A percentile compares a stretch with the other conserved stretches of the same genome.
These are phyloP conservation scores for Colletotrichum simmondsii DNA, from an alignment of 2,329 filamentous ascomycete genomes.

Conservation along the genomic window DNA sequence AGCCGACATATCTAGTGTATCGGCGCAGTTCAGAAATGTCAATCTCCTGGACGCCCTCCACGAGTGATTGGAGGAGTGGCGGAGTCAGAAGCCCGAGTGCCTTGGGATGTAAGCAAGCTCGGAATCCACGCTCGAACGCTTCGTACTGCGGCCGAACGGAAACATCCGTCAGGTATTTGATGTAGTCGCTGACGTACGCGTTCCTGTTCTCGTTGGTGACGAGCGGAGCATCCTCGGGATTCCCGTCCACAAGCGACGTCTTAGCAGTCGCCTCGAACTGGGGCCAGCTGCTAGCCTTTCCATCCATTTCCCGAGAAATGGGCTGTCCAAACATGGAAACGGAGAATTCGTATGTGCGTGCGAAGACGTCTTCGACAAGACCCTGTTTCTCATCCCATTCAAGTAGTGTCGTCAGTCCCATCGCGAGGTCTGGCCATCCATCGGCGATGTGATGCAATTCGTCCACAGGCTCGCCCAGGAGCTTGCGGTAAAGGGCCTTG, in stretches of 20 bases:
- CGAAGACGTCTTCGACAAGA: slow-evolving; percentile 83
- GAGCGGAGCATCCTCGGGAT: slow-evolving; percentile 69
- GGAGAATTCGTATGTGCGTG: slow-evolving; percentile 88
- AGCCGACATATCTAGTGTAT: slow-evolving; percentile 84
- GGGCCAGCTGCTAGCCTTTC: slow-evolving; percentile 59
- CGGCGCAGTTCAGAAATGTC: slow-evolving; percentile 78
- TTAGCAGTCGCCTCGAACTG: slow-evolving; percentile 53
- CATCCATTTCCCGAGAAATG: slow-evolving; percentile 67
- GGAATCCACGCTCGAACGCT: slow-evolving; percentile 86
- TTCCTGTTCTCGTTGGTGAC: slow-evolving; percentile 85
- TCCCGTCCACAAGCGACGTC: slow-evolving; percentile 45
- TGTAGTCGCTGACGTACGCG: slow-evolving; percentile 85
- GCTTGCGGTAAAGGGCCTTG: slow-evolving; percentile 81
- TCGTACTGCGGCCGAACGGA: slow-evolving; percentile 82
- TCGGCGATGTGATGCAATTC: slow-evolving; percentile 83
- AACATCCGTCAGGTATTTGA: slow-evolving; percentile 82
- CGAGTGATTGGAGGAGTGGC: slow-evolving; percentile 76
- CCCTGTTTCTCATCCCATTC: slow-evolving; percentile 82
- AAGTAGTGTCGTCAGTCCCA: slow-evolving; percentile 77
- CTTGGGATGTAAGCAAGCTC: slow-evolving; percentile 75
- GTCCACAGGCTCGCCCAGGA: slow-evolving; percentile 76
- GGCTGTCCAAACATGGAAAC: slow-evolving; percentile 67
- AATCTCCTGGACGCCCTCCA: slow-evolving; percentile 87
- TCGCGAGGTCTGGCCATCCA: slow-evolving; percentile 86
- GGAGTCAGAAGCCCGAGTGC: slow-evolving; percentile 80